These are phyloP conservation scores for Gyromitra esculenta DNA, from an alignment of 2,329 filamentous ascomycete species.

Conservation along the genomic window DNA sequence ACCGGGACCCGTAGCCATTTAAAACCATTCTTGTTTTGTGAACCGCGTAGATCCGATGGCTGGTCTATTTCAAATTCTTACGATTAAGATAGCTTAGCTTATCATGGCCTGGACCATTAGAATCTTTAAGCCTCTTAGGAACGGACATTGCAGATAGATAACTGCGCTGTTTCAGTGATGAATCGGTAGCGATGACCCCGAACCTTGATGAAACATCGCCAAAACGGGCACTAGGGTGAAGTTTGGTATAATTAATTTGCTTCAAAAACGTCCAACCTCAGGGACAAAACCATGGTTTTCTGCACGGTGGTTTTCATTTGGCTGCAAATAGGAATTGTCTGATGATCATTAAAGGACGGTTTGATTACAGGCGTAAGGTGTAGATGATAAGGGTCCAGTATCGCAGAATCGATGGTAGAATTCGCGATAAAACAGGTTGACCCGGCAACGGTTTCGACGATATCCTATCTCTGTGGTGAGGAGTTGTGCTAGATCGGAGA, in stretches of 20 bases:
- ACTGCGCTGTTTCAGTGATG: constrained; percentile 9
- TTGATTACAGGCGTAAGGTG: neutral
- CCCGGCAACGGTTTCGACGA: constrained; percentile 32
- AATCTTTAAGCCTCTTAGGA: neutral
- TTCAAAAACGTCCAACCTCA: neutral
- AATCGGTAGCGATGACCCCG: neutral
- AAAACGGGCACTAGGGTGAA: neutral
- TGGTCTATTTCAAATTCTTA: constrained; percentile 35
- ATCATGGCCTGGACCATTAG: constrained; percentile 8
- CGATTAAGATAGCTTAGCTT: constrained; percentile 21
- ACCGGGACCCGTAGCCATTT: constrained; percentile 20
- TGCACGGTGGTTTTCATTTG: neutral
- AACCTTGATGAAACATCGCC: constrained; percentile 11
- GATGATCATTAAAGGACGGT: constrained; percentile 1
- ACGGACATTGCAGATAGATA: constrained; percentile 15
- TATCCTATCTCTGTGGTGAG: constrained; percentile 27
- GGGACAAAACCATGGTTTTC: constrained; percentile 14
- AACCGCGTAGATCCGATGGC: constrained; percentile 37
- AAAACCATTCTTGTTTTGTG: constrained; percentile 33
- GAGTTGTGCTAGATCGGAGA: constrained; percentile 39
- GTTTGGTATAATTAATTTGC: neutral
- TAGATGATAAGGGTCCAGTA: constrained; percentile 28
- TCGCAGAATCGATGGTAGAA: constrained; percentile 21
- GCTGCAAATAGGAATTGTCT: neutral
- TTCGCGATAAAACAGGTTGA: constrained; percentile 29